A percentile compares a stretch with the other conserved stretches of the same genome.
These are phyloP conservation scores for Tricholoma flavovirens DNA, from an alignment of 768 basidiomycete species.

Conservation along the genomic window DNA sequence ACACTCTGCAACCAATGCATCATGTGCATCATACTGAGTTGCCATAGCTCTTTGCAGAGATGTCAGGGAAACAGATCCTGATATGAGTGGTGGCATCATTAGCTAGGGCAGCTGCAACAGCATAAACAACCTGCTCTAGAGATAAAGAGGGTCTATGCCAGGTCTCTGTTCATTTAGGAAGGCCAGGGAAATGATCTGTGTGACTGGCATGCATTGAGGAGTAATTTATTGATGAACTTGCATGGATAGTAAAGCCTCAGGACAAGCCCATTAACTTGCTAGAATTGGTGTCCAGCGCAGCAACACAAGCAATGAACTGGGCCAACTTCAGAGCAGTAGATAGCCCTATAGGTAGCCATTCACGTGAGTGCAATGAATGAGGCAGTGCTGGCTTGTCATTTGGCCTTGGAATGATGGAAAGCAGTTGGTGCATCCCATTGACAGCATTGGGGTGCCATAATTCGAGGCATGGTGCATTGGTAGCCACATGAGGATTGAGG, in stretches of 20 bases:
- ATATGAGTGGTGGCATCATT: constrained; percentile 37
- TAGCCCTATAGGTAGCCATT: constrained; percentile 49
- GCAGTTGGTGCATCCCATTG: constrained; percentile 44
- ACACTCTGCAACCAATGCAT: constrained; percentile 51
- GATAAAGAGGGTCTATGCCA: constrained; percentile 51
- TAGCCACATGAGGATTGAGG: constrained; percentile 40
- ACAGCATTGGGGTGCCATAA: constrained; percentile 62
- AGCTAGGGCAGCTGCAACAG: constrained; percentile 34
- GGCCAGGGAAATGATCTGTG: constrained; percentile 29
- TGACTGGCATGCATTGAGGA: constrained; percentile 42
- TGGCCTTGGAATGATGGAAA: constrained; percentile 31
- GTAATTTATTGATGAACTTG: constrained; percentile 49
- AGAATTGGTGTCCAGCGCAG: constrained; percentile 79
- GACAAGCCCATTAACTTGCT: constrained; percentile 57
- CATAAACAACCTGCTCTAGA: constrained; percentile 43
- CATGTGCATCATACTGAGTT: constrained; percentile 62
- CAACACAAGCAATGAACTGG: constrained; percentile 60
- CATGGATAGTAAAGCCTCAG: constrained; percentile 61
- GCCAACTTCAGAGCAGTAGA: constrained; percentile 52
- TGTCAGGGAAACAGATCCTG: constrained; percentile 39
- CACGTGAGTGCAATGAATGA: constrained; percentile 24
- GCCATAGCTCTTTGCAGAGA: constrained; percentile 59
- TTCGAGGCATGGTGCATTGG: constrained; percentile 58
- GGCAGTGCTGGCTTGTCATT: constrained; percentile 4
- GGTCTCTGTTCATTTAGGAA: constrained; percentile 32